These are phyloP conservation scores for Apiotrichum montevideense DNA, from an alignment of 1,284 basidiomycete genomes.

Conservation along the genomic window DNA sequence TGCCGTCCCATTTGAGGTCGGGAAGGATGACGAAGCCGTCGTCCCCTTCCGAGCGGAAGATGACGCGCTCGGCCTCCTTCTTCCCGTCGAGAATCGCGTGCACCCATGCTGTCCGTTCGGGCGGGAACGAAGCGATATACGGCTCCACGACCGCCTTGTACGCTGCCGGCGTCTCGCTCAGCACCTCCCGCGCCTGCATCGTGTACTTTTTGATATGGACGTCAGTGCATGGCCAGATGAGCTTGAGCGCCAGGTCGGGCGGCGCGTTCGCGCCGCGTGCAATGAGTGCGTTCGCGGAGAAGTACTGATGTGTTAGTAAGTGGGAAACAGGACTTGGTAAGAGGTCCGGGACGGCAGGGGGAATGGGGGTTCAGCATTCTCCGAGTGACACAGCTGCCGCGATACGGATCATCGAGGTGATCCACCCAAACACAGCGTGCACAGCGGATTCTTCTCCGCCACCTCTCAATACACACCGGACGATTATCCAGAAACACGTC, in stretches of 20 bases:
- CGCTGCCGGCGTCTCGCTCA: constrained; percentile 71
- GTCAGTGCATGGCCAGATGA: constrained; percentile 76
- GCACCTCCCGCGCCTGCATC: constrained; percentile 63
- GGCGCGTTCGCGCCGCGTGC: constrained; percentile 9
- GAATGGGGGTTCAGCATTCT: too few species aligned
- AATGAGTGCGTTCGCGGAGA: constrained; percentile 40
- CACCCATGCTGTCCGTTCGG: constrained; percentile 78
- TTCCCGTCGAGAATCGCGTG: constrained; percentile 74
- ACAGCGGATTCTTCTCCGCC: too few species aligned
- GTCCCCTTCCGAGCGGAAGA: constrained; percentile 57
- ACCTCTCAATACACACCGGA: constrained; percentile 30
- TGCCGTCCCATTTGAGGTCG: constrained; percentile 90
- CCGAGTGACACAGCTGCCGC: too few species aligned
- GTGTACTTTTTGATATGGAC: constrained; percentile 82
- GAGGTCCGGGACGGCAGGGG: too few species aligned
- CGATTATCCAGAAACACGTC: constrained; percentile 35
- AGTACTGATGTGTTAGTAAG: constrained; percentile 33
- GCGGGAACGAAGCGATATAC: constrained; percentile 68
- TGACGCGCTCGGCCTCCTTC: constrained; percentile 70
- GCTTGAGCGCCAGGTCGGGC: constrained; percentile 52
- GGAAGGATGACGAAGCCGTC: constrained; percentile 75
- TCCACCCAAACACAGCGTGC: too few species aligned
- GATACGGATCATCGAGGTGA: too few species aligned
- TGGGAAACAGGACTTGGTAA: too few species aligned
- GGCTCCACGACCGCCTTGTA: constrained; percentile 66